Evolutionary conservation across 768 basidiomycete genomes (phyloP), one percentile per base, ranked within the genome.

Genomic region (Russula sp.): DNA sequence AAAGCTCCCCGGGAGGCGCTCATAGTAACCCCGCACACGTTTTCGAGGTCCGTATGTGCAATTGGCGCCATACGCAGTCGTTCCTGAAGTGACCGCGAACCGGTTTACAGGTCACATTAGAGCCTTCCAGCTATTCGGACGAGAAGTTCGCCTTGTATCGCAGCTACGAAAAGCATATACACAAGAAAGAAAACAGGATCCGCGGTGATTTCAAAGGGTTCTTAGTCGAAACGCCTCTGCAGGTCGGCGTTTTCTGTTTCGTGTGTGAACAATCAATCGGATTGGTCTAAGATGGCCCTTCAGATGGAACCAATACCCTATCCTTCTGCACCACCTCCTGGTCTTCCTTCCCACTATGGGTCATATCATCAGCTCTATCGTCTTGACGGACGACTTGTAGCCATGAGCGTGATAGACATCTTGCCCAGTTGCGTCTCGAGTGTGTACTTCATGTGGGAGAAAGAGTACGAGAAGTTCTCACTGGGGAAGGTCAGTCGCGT

Each of bases 391-490:
- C 72, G 85, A 69, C 78, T 98, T 11, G 81, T 97, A 54, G 97
- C 91, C 0, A 77, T 98, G 70, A 86, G 84, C 6, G 90, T 98
- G 34, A 76, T 98, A 58, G 97, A 98, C 72, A 86, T 99, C 58
- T 77, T 99, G 32, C 95, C 94, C 0, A 72, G 73, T 38, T 93
- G 95, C 64, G 86, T 98, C 4, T 92, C 88, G 5, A 84, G 81
- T 63, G 87, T 89, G 5, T 98, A 98, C 73, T 95, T 98, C 74
- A 86, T 95, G 75, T 98, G 95, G 73, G 84, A 91, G 64, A 77
- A 79, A 39, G 75, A 75, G 25, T 90, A 83, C 78, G 84, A 88
- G 55, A 77, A 78, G 45, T 82, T 82, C 68, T 88, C 88, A 3
- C 69, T 93, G 48, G 93, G 93, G 29, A 93, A 95, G 78, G 88